phyloP scores from a whole-genome alignment of 148 eudicot genomes.

The Pharnaceum exiguum region DNA sequence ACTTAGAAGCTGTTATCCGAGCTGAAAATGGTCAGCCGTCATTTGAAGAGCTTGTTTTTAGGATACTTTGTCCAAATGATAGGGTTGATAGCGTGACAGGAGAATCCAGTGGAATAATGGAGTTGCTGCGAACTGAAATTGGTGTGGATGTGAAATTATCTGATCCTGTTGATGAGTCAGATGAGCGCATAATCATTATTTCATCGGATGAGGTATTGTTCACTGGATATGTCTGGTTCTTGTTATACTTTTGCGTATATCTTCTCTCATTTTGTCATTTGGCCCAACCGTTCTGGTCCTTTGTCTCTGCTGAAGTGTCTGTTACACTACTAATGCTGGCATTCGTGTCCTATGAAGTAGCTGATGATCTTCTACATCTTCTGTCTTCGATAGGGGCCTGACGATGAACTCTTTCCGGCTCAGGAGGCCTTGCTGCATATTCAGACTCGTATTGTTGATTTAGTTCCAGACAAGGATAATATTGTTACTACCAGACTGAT shows the following conservation, averaged over 20 bases:
- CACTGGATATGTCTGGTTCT: background rate
- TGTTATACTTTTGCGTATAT: background rate
- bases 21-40: slow-evolving; percentile 45
- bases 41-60: slow-evolving; percentile 77
- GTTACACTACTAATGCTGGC: background rate
- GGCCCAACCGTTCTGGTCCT: background rate
- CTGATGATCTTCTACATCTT: slow-evolving; percentile 6
- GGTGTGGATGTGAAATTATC: slow-evolving; percentile 83
- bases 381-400: slow-evolving; percentile 64
- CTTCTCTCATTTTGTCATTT: background rate
- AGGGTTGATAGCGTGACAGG: slow-evolving; percentile 74
- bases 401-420: slow-evolving; percentile 95
- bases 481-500: slow-evolving; percentile 81
- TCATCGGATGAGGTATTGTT: slow-evolving; percentile 78
- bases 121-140: slow-evolving; percentile 79
- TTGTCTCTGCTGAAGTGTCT: background rate
- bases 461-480: slow-evolving; percentile 77
- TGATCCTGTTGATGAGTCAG: slow-evolving; percentile 63
- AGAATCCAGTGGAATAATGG: slow-evolving; percentile 79
- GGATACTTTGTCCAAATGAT: slow-evolving; percentile 81
- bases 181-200: slow-evolving; percentile 63
- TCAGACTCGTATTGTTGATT: slow-evolving; percentile 86
- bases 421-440: slow-evolving; percentile 98
- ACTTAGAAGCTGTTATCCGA: slow-evolving; percentile 35
- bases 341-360: background rate